Percentiles rank a stretch among this genome's conserved stretches.
phyloP scores from a whole-genome alignment of 1,284 basidiomycete genomes.

The Malassezia arunalokei region DNA sequence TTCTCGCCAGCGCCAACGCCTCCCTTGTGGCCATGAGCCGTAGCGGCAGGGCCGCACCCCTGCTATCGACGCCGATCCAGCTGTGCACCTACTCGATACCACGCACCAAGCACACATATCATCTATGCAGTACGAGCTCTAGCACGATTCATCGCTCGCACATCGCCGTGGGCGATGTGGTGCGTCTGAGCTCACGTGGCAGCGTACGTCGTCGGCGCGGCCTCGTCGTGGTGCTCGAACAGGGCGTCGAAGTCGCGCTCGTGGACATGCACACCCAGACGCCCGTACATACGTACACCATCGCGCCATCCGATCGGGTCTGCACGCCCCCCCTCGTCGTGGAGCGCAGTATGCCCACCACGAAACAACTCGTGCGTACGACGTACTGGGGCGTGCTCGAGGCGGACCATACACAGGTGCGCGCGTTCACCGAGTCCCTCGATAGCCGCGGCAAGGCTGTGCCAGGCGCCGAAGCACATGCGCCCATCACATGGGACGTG shows the following conservation, averaged over 20 bases:
- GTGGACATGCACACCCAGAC: slow-evolving; percentile 15
- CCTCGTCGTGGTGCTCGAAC: slow-evolving; percentile 12
- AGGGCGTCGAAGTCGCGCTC: slow-evolving; percentile 12
- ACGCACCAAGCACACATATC: background rate
- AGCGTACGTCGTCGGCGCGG: slow-evolving; percentile 4
- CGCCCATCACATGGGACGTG: background rate
- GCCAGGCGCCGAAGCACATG: background rate
- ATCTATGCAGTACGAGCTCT: background rate
- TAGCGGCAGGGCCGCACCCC: slow-evolving; percentile 7
- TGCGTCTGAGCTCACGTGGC: slow-evolving; percentile 4
- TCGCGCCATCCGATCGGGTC: slow-evolving; percentile 10
- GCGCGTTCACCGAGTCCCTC: slow-evolving; percentile 4
- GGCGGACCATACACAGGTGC: background rate
- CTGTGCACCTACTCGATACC: slow-evolving; percentile 4
- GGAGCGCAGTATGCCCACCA: slow-evolving; percentile 2
- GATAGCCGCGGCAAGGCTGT: slow-evolving; percentile 4
- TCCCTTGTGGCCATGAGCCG: background rate
- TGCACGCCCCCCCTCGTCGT: slow-evolving; percentile 15
- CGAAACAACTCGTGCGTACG: background rate
- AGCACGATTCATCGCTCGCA: background rate
- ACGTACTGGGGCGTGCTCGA: slow-evolving; percentile 6
- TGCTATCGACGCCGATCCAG: slow-evolving; percentile 16
- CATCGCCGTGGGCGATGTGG: slow-evolving; percentile 15
- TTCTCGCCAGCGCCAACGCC: background rate
- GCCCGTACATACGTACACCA: slow-evolving; percentile 15